These are phyloP conservation scores for Hyaloscypha variabilis DNA, from an alignment of 495 filamentous ascomycete species.

Conservation along the genomic window DNA sequence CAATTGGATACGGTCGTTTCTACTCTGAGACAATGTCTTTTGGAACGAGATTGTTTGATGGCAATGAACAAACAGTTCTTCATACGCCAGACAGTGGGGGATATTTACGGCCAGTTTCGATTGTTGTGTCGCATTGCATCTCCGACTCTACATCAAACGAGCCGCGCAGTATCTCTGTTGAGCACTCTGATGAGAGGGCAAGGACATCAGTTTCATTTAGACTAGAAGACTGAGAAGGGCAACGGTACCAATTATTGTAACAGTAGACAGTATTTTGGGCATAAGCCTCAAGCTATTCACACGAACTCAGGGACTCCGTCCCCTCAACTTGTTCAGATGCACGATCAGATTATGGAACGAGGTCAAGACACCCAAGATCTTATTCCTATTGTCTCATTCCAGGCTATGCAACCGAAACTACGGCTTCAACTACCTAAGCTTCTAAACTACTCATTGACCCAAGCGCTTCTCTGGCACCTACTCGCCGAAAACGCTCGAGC, in stretches of 20 bases:
- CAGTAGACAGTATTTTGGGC: too few species aligned
- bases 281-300: too few species aligned
- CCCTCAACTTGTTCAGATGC: not conserved
- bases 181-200: too few species aligned
- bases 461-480: not conserved
- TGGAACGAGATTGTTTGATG: not conserved
- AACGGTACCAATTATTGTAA: too few species aligned
- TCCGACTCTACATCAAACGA: too few species aligned
- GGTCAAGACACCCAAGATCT: not conserved
- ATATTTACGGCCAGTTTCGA: not conserved
- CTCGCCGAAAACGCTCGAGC: not conserved
- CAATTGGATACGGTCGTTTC: not conserved
- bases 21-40: not conserved
- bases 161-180: too few species aligned
- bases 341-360: not conserved
- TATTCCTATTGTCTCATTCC: not conserved
- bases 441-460: not conserved
- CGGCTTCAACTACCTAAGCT: not conserved
- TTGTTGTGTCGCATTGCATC: not conserved
- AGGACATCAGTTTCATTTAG: too few species aligned
- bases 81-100: not conserved
- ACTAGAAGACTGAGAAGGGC: too few species aligned
- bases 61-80: not conserved
- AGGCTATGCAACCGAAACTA: not conserved
- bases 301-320: not conserved